A percentile compares a stretch with the other conserved stretches of the same genome.
These are phyloP conservation scores for Boletus rubescentipes DNA, from an alignment of 768 basidiomycete species.

Conservation along the genomic window DNA sequence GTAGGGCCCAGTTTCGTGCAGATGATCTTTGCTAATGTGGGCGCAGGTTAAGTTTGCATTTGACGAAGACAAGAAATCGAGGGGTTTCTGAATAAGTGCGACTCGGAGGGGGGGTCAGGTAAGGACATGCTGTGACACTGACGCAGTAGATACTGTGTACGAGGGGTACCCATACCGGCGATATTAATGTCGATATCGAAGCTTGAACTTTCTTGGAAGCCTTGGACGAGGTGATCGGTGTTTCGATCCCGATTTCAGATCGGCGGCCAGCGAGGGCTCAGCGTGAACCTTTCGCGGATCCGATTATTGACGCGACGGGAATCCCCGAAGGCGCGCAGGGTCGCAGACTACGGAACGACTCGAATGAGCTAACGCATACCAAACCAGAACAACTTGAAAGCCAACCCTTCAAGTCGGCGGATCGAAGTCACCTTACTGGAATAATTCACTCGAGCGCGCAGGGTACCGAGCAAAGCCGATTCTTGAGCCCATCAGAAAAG, in stretches of 20 bases:
- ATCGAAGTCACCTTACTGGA: too few relatives aligned
- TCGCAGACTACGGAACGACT: neutral
- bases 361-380: neutral
- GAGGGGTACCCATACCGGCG: neutral
- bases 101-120: too few relatives aligned
- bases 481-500: too few relatives aligned
- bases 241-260: too few relatives aligned
- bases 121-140: neutral
- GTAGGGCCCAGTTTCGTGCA: constrained; percentile 33
- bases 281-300: neutral
- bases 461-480: too few relatives aligned
- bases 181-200: neutral
- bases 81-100: constrained; percentile 1
- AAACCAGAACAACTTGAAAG: too few relatives aligned
- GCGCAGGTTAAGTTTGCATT: constrained; percentile 49
- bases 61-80: constrained; percentile 40
- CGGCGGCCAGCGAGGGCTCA: neutral
- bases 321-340: neutral
- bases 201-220: neutral
- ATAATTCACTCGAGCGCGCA: too few relatives aligned
- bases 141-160: neutral
- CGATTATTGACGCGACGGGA: neutral
- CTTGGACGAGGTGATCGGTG: too few relatives aligned
- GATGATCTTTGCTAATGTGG: neutral
- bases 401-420: too few relatives aligned